Conservation (phyloP, 371 early-diverging fungal species). For the Racocetra persica region DNA sequence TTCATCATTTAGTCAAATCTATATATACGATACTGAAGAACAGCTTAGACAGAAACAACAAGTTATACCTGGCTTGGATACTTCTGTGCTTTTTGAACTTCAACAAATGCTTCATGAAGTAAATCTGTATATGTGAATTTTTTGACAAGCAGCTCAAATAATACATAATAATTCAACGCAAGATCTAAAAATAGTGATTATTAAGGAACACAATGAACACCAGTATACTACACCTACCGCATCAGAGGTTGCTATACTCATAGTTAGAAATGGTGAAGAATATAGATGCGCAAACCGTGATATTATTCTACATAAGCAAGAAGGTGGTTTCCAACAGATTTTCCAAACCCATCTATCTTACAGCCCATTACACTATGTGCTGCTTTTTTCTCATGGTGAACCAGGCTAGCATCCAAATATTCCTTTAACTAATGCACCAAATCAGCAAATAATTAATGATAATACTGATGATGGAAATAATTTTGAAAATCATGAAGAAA, state of each 20-base stretch:
- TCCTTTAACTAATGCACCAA: too few species aligned
- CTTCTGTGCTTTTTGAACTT: background rate
- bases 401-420: too few species aligned
- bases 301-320: background rate
- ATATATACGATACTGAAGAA: slow-evolving; percentile 33
- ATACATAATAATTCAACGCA: background rate
- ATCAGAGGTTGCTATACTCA: slow-evolving; percentile 7
- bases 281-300: background rate
- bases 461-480: background rate
- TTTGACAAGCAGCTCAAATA: background rate
- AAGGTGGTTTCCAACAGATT: background rate
- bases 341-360: slow-evolving; percentile 7
- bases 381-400: too few species aligned
- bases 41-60: background rate
- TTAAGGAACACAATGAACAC: background rate
- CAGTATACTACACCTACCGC: slow-evolving; percentile 3
- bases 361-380: background rate
- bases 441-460: too few species aligned
- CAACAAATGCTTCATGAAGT: background rate
- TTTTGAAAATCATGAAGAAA: background rate
- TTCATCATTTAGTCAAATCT: slow-evolving; percentile 45
- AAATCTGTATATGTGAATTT: slow-evolving; percentile 35
- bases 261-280: background rate
- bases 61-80: background rate
- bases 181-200: background rate